These are phyloP conservation scores for Spinellus fusiger DNA, from an alignment of 192 early-diverging fungal genomes.

Conservation along the genomic window DNA sequence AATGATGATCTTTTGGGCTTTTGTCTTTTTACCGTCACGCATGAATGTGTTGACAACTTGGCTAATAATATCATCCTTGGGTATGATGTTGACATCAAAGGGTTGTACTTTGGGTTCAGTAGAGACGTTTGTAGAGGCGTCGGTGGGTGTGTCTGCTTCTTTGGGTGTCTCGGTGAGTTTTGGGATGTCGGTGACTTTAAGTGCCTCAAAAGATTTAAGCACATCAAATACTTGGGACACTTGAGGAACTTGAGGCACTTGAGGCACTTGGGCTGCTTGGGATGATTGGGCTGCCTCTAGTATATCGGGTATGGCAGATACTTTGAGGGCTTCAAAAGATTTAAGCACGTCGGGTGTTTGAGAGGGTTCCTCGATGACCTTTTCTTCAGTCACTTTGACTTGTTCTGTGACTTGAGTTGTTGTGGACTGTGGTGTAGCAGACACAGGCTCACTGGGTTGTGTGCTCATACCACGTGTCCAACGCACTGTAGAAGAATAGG, in stretches of 20 bases:
- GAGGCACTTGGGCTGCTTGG: too few species aligned
- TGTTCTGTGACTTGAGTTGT: background rate
- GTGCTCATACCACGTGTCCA: background rate
- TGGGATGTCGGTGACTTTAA: too few species aligned
- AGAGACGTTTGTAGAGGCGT: background rate
- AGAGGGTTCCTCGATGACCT: too few species aligned
- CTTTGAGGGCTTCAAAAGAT: too few species aligned
- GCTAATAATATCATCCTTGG: slow-evolving; percentile 57
- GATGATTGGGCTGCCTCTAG: too few species aligned
- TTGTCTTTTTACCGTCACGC: slow-evolving; percentile 86
- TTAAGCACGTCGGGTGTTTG: too few species aligned
- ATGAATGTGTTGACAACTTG: slow-evolving; percentile 89
- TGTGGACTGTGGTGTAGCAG: background rate
- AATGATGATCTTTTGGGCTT: slow-evolving; percentile 59
- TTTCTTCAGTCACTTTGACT: too few species aligned
- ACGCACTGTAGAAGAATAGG: background rate
- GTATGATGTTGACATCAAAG: slow-evolving; percentile 6
- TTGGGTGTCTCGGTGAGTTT: too few species aligned
- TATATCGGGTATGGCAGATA: too few species aligned
- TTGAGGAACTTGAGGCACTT: too few species aligned
- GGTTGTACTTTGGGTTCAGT: background rate
- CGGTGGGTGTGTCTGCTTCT: background rate
- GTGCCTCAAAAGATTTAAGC: too few species aligned
- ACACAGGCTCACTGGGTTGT: background rate
- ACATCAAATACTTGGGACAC: too few species aligned